Conservation (phyloP, 805 yeast species). For the Deakozyma indianensis region DNA sequence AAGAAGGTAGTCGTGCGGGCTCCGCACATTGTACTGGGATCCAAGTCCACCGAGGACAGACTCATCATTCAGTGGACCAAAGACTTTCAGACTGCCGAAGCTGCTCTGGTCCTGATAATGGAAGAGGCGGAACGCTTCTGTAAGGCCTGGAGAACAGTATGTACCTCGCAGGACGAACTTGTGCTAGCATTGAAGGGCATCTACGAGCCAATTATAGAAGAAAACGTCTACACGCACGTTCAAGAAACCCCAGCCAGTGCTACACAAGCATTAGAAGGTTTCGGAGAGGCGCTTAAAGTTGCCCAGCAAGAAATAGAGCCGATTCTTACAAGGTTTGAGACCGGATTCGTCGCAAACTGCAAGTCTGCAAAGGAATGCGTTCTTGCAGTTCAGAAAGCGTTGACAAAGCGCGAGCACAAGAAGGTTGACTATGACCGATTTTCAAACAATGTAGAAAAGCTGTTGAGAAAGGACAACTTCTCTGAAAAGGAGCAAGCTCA, state of each 20-base stretch:
- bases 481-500: conserved; percentile 17
- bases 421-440: conserved; percentile 23
- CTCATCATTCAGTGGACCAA: conserved; percentile 21
- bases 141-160: conserved; percentile 13
- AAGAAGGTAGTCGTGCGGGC: conserved; percentile 23
- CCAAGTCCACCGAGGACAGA: conserved; percentile 20
- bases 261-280: conserved; percentile 14
- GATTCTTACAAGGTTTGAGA: conserved; percentile 13
- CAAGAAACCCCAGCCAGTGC: conserved; percentile 18
- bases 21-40: conserved; percentile 22
- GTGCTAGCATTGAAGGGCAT: conserved; percentile 10
- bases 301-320: conserved; percentile 13
- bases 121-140: conserved; percentile 13
- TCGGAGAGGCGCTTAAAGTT: conserved; percentile 12
- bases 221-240: conserved; percentile 13
- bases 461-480: conserved; percentile 12
- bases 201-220: conserved; percentile 17
- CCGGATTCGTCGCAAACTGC: conserved; percentile 10
- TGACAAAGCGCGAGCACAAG: conserved; percentile 23
- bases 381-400: conserved; percentile 17
- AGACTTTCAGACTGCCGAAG: conserved; percentile 20
- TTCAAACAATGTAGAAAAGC: conserved; percentile 18
- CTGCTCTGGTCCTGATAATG: conserved; percentile 15
- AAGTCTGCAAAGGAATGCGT: conserved; percentile 14
- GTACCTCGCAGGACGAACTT: conserved; percentile 10